Evolutionary conservation across 2,329 filamentous ascomycete genomes (phyloP), one percentile per base, ranked within the genome.

Genomic region (Stenocarpella maydis): DNA sequence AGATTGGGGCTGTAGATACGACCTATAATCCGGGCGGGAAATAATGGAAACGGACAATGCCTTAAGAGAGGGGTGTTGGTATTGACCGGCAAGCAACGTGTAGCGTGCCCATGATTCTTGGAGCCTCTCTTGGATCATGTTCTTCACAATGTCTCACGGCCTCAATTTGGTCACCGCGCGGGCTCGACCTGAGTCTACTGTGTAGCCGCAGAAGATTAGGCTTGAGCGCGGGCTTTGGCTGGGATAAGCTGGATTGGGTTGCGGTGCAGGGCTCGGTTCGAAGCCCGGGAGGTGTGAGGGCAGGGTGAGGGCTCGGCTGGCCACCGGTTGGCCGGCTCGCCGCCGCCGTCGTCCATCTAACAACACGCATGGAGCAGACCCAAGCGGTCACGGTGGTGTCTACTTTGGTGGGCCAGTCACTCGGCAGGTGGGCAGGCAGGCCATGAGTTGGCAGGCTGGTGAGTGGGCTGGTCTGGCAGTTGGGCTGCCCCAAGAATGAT

Each of bases 1-100:
- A 63, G 28, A 63, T 63, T 49, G 58, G 43, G n/a, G 58, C 58
- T 63, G 58, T 63, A 63, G 28, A 49, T 63, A 63, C 43, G 43
- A 49, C 47, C 24, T 6, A 21, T 31, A 26, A 45, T 45, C 37
- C n/a, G 58, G 58, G 14, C 26, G 28, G 50, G 43, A 39, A 34
- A 34, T 61, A 63, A 63, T 63, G 58, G 28, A 63, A 63, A 63
- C 58, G 31, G n/a, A 49, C 43, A 63, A 49, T 6, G 37, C 28
- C 28, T 37, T 10, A n/a, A n/a, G n/a, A n/a, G 12, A 63, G 3
- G 8, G 19, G n/a, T 19, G 8, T 19, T n/a, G 12, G 14, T 7
- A 26, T 49, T 19, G 28, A 24, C 31, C n/a, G 17, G 39, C 55
- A 34, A 28, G 41, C 24, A 31, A 61, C 39, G 12, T 28, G 19